These are phyloP conservation scores for Coelastrella sp. DNA, from an alignment of 139 green algal genomes.

Conservation along the genomic window DNA sequence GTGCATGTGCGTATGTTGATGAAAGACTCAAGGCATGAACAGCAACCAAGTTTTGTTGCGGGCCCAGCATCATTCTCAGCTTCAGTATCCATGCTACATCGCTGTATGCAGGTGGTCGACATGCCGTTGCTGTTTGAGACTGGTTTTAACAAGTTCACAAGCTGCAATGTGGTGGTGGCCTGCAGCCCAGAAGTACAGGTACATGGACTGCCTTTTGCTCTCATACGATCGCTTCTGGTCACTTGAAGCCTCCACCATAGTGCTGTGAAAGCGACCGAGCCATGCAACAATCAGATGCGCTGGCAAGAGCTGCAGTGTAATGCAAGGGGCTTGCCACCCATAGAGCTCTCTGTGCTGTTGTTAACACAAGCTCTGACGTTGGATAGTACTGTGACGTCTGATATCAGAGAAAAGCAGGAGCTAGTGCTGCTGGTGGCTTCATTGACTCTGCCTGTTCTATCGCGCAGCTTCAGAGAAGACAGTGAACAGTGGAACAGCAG, in stretches of 20 bases:
- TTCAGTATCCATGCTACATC: not conserved
- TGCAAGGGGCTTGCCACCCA: too few species aligned
- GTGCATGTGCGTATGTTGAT: too few species aligned
- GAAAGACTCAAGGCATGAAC: not conserved
- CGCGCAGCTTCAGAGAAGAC: too few species aligned
- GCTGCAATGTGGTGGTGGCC: constrained; percentile 70
- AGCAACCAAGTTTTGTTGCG: not conserved
- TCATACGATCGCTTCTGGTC: not conserved
- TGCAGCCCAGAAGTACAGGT: constrained; percentile 59
- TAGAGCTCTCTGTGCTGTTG: too few species aligned
- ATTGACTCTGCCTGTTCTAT: too few species aligned
- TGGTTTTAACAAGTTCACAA: constrained; percentile 52
- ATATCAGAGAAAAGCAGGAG: too few species aligned
- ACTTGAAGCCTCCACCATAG: not conserved
- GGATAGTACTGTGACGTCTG: too few species aligned
- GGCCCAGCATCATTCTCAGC: not conserved
- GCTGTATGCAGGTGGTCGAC: constrained; percentile 75
- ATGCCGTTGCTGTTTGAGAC: constrained; percentile 93
- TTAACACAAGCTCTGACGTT: too few species aligned
- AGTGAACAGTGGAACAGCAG: too few species aligned
- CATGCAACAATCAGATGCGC: not conserved
- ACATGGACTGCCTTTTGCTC: not conserved
- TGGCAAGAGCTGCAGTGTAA: too few species aligned
- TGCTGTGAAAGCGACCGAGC: not conserved
- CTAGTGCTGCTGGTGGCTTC: too few species aligned